Evolutionary conservation across 495 filamentous ascomycete genomes (phyloP).

Genomic region (Cercophora scortea): DNA sequence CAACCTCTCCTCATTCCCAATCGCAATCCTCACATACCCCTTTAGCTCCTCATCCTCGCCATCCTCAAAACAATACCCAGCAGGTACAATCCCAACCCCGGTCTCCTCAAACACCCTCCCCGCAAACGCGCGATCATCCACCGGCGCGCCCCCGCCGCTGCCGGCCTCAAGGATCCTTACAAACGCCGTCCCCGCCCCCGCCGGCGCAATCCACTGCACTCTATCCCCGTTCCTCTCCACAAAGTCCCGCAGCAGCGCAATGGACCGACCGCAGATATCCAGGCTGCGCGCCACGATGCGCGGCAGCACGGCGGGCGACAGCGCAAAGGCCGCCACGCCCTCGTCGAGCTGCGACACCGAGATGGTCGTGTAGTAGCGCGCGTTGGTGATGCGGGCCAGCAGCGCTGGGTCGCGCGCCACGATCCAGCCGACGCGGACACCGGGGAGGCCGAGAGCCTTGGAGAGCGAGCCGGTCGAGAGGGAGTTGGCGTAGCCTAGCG

Average conservation of each 20-base stretch:
- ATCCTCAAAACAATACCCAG: constrained; percentile 49
- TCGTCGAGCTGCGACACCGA: constrained; percentile 71
- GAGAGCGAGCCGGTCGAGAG: constrained; percentile 69
- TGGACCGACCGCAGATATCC: constrained; percentile 57
- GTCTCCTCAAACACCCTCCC: constrained; percentile 54
- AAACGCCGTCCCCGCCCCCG: constrained; percentile 70
- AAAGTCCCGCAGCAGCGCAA: constrained; percentile 59
- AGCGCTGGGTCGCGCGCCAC: constrained; percentile 52
- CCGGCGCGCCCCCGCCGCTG: constrained; percentile 12
- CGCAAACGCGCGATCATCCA: constrained; percentile 66
- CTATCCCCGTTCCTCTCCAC: constrained; percentile 51
- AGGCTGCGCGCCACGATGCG: constrained; percentile 59
- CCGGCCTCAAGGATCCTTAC: constrained; percentile 51
- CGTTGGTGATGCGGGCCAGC: constrained; percentile 52
- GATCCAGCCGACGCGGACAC: constrained; percentile 73
- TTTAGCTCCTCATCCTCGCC: constrained; percentile 44
- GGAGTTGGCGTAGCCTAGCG: constrained; percentile 56
- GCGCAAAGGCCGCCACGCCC: constrained; percentile 60
- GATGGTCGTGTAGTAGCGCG: constrained; percentile 74
- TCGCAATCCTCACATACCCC: constrained; percentile 60
- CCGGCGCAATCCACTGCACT: constrained; percentile 61
- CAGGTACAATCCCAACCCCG: constrained; percentile 72
- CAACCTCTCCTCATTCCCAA: constrained; percentile 4
- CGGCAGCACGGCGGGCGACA: constrained; percentile 52
- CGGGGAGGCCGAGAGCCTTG: constrained; percentile 74